A percentile compares a stretch with the other conserved stretches of the same genome.
Evolutionary conservation across 768 basidiomycete genomes (phyloP).

Genomic region (Nidula microcarpa): DNA sequence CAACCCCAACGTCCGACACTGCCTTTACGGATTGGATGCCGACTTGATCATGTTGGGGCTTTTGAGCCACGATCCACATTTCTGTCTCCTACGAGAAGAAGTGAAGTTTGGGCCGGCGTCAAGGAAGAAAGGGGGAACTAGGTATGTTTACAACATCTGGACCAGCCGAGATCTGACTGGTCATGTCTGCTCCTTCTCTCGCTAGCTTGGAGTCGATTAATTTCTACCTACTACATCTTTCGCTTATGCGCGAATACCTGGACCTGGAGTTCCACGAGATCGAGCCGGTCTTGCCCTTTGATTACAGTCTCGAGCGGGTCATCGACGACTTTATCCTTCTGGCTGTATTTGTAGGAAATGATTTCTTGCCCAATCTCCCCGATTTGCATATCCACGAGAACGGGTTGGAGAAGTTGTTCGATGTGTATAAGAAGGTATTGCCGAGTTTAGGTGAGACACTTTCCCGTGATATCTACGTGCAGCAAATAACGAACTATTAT

Average conservation of each 20-base stretch:
- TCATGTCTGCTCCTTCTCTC: too few relatives aligned
- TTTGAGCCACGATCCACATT: slow-evolving; percentile 97
- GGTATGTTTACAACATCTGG: slow-evolving; percentile 17
- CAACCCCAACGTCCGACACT: slow-evolving; percentile 95
- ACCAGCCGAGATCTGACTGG: too few relatives aligned
- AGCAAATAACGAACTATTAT: too few relatives aligned
- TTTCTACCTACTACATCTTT: slow-evolving; percentile 94
- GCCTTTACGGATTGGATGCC: slow-evolving; percentile 96
- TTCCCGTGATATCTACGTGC: too few relatives aligned
- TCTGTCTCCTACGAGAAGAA: slow-evolving; percentile 95
- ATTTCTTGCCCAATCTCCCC: slow-evolving; percentile 94
- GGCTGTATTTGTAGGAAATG: slow-evolving; percentile 96
- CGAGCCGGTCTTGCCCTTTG: slow-evolving; percentile 63
- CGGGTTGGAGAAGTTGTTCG: slow-evolving; percentile 88
- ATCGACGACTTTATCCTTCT: slow-evolving; percentile 98
- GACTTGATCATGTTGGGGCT: slow-evolving; percentile 98
- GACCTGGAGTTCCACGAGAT: slow-evolving; percentile 90
- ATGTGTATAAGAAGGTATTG: slow-evolving; percentile 91
- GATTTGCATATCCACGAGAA: slow-evolving; percentile 98
- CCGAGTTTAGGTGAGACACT: slow-evolving; percentile 59
- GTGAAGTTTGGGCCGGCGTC: slow-evolving; percentile 91
- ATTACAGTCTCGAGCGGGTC: slow-evolving; percentile 87
- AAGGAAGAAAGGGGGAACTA: slow-evolving; percentile 66
- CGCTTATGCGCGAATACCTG: slow-evolving; percentile 93
- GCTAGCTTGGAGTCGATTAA: slow-evolving; percentile 69